A percentile compares a stretch with the other conserved stretches of the same genome.
These are phyloP conservation scores for Coemansia nantahalensis DNA, from an alignment of 192 early-diverging fungal species.

Conservation along the genomic window DNA sequence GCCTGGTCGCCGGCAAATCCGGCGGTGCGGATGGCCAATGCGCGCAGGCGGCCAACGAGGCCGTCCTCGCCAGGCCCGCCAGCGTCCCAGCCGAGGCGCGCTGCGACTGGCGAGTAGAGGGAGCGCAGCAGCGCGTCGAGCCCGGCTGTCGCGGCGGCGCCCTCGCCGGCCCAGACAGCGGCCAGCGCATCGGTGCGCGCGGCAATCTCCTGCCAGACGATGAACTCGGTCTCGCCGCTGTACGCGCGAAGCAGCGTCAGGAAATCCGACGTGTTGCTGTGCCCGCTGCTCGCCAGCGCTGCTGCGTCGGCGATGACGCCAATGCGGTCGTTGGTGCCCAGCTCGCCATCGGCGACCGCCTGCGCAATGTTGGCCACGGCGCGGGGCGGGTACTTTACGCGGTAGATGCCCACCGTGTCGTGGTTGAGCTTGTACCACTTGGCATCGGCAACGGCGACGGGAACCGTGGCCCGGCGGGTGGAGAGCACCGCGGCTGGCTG, in stretches of 20 bases:
- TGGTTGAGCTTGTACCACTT: conserved; percentile 85
- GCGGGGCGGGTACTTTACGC: conserved; percentile 70
- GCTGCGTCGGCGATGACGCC: conserved; percentile 83
- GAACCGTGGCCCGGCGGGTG: conserved; percentile 23
- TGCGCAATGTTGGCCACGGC: conserved; percentile 55
- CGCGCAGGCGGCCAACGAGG: conserved; percentile 70
- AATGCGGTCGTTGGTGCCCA: conserved; percentile 72
- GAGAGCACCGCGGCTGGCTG: conserved; percentile 1
- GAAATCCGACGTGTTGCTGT: conserved; percentile 64
- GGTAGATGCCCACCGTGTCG: conserved; percentile 77
- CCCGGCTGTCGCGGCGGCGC: conserved; percentile 57
- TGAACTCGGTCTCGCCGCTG: conserved; percentile 63
- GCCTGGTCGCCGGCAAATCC: conserved; percentile 64
- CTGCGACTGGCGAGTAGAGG: conserved; percentile 73
- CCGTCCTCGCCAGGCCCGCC: conserved; percentile 64
- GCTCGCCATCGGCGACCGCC: conserved; percentile 53
- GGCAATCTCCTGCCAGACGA: conserved; percentile 56
- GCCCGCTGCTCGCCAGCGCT: conserved; percentile 74
- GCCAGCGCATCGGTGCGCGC: conserved; percentile 58
- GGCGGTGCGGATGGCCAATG: conserved; percentile 69
- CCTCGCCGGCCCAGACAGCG: conserved; percentile 67
- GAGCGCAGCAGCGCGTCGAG: conserved; percentile 65
- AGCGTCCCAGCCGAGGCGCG: conserved; percentile 77
- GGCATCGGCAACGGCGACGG: conserved; percentile 27
- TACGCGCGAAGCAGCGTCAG: conserved; percentile 73